Conservation (phyloP, 192 early-diverging fungal species). For the Coemansia biformis region DNA sequence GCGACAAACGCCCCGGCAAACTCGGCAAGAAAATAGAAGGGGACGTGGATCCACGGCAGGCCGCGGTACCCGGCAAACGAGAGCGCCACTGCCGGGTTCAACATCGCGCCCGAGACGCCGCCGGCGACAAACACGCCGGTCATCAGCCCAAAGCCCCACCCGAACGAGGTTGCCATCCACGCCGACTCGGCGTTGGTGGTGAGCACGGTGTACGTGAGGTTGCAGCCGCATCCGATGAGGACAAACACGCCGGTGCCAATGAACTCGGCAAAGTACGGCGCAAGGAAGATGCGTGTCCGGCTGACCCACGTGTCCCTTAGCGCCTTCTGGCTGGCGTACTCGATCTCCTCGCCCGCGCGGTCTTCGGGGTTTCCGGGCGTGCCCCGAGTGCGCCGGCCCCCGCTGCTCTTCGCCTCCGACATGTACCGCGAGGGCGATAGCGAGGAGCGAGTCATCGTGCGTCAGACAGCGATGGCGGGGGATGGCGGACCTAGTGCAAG, state of each 20-base stretch:
- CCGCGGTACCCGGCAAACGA: slow-evolving; percentile 48
- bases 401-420: slow-evolving; percentile 7
- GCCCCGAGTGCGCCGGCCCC: slow-evolving; percentile 8
- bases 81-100: slow-evolving; percentile 52
- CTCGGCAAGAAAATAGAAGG: slow-evolving; percentile 52
- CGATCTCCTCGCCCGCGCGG: slow-evolving; percentile 44
- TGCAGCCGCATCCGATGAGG: slow-evolving; percentile 44
- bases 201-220: slow-evolving; percentile 36
- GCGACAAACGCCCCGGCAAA: slow-evolving; percentile 52
- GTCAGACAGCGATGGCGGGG: no score
- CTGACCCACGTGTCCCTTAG: slow-evolving; percentile 35
- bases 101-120: slow-evolving; percentile 46
- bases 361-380: slow-evolving; percentile 14
- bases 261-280: slow-evolving; percentile 52
- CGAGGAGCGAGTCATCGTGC: background rate
- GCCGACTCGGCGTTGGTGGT: slow-evolving; percentile 48
- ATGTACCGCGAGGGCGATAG: slow-evolving; percentile 9
- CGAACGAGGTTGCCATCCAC: slow-evolving; percentile 50
- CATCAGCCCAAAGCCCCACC: slow-evolving; percentile 52
- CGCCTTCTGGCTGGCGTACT: slow-evolving; percentile 36
- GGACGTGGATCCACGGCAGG: slow-evolving; percentile 52
- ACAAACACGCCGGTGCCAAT: slow-evolving; percentile 47
- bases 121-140: slow-evolving; percentile 43
- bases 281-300: slow-evolving; percentile 40
- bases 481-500: no score